Conservation (phyloP, 2,329 filamentous ascomycete species). For the Calonectria henricotiae region DNA sequence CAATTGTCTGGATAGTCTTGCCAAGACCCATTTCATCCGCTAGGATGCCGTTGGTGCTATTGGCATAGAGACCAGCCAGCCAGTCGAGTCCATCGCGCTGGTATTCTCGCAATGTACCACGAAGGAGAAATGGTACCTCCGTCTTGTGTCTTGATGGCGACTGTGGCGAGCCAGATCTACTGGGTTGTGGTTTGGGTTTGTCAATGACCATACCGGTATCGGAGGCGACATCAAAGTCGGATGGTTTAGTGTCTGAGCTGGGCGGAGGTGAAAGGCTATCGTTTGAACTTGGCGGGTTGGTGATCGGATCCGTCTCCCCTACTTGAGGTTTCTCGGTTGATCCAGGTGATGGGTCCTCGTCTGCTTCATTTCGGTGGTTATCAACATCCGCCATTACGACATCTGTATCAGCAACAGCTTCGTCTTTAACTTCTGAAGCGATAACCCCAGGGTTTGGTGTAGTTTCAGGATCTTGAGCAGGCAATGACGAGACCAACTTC, state of each 20-base stretch:
- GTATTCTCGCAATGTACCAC: slow-evolving; percentile 93
- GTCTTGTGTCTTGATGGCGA: slow-evolving; percentile 70
- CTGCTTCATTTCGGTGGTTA: slow-evolving; percentile 44
- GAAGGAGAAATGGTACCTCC: slow-evolving; percentile 85
- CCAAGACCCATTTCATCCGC: slow-evolving; percentile 99
- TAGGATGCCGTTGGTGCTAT: slow-evolving; percentile 94
- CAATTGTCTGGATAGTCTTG: slow-evolving; percentile 98
- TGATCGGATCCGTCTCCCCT: slow-evolving; percentile 63
- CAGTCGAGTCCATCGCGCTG: slow-evolving; percentile 98
- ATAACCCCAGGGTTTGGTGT: not conserved
- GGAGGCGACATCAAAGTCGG: slow-evolving; percentile 64
- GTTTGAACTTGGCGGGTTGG: slow-evolving; percentile 63
- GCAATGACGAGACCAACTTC: not conserved
- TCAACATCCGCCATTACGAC: slow-evolving; percentile 54
- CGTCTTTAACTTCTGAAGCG: not conserved
- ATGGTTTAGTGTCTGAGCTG: slow-evolving; percentile 68
- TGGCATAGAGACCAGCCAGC: slow-evolving; percentile 93
- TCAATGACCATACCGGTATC: slow-evolving; percentile 58
- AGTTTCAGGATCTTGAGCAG: not conserved
- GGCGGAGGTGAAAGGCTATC: slow-evolving; percentile 65
- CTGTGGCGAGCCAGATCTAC: slow-evolving; percentile 57
- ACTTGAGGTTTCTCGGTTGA: slow-evolving; percentile 57
- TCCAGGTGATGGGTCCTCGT: slow-evolving; percentile 37
- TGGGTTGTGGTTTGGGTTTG: slow-evolving; percentile 46
- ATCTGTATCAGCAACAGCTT: slow-evolving; percentile 44